Evolutionary conservation across 2,329 filamentous ascomycete species (phyloP), one percentile per base, ranked within the genome.

Genomic region (Diaporthe velutina): DNA sequence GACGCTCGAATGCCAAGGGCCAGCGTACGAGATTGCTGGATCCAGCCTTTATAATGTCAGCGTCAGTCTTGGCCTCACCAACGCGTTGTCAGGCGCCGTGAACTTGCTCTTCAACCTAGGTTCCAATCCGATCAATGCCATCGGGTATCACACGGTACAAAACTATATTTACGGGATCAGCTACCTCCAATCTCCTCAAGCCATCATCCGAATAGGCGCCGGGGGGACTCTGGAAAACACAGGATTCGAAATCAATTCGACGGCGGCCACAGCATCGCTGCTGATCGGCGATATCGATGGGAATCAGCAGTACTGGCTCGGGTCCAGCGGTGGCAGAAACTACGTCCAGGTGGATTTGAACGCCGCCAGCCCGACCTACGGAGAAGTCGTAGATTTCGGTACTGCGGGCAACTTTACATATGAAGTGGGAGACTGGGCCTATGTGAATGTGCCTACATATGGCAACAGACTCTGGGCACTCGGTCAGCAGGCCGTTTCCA

Each of bases 371-470:
- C 1, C 40, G 1, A 61, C 68, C 10, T 71, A 61, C 55, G 30
- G n/a, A 12, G 7, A 25, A 28, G 42, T 71, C 15, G 30, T 60
- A 1, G 8, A 0, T 7, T 28, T 15, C 3, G 52, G 68, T 4
- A 12, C 33, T 19, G 30, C 55, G 25, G 8, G 1, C 30, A 35
- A 35, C 40, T n/a, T 33, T 10, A 50, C 4, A 2, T 60, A 19
- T 17, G 3, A 9, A 13, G 30, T 71, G 17, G 55, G 54, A 25
- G 68, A 71, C 68, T 71, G 68, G 68, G 68, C 68, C 22, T 71
- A 38, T 22, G 12, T 71, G 9, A 61, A 38, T 22, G 12, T 71
- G 9, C 68, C 68, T 30, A 22, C 17, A 1, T 52, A 40, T 9
- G 38, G 30, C 12, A 38, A 38, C 22, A 52, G 13, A 55, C 68